Evolutionary conservation across 306 rosid genomes (phyloP).

Genomic region (Prunus campanulata): DNA sequence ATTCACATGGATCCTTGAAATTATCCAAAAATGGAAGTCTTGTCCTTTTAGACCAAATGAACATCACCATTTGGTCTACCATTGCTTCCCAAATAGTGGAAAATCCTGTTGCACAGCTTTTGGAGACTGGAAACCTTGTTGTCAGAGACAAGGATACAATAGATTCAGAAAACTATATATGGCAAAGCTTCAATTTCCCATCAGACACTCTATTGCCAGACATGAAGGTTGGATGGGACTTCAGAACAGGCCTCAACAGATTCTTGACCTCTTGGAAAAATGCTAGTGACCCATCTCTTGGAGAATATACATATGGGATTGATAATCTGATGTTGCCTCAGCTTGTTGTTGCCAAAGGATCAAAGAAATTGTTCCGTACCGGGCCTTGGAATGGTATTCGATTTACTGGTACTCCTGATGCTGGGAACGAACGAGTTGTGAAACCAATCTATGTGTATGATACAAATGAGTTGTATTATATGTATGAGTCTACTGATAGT

Average conservation of each 20-base stretch:
- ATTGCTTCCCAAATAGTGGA: background rate
- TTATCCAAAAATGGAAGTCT: background rate
- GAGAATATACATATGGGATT: background rate
- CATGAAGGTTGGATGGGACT: constrained; percentile 23
- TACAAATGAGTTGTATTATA: background rate
- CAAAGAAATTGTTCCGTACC: background rate
- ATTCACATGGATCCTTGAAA: background rate
- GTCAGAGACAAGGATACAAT: constrained; percentile 12
- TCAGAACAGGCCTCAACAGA: background rate
- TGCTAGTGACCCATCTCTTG: background rate
- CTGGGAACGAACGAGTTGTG: background rate
- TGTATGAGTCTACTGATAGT: too few relatives aligned
- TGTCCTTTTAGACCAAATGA: constrained; percentile 4
- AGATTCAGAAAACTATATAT: constrained; percentile 1
- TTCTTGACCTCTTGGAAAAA: constrained; percentile 6
- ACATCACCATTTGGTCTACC: constrained; percentile 3
- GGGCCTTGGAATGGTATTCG: constrained; percentile 19
- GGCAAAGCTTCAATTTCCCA: constrained; percentile 46
- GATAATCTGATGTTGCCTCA: background rate
- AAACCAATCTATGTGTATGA: background rate
- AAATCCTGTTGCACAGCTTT: constrained; percentile 25
- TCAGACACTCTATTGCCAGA: constrained; percentile 23
- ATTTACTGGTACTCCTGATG: background rate
- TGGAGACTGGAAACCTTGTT: constrained; percentile 41
- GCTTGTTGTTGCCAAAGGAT: background rate